These are phyloP conservation scores for Lactuca sativa DNA, from an alignment of 129 eudicot genomes.

Conservation along the genomic window DNA sequence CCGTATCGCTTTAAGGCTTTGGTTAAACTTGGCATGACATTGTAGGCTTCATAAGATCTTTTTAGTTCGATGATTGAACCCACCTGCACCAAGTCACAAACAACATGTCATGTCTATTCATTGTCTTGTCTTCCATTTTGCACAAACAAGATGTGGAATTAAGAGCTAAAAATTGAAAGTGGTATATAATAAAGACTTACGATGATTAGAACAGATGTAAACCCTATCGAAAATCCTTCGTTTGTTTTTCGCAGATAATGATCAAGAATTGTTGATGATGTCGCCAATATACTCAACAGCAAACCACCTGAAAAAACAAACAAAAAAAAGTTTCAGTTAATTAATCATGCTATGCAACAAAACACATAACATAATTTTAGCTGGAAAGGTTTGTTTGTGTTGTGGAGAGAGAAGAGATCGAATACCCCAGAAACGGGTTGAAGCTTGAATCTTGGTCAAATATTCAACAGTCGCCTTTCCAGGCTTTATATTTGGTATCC, in stretches of 20 bases:
- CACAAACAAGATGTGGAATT: no score
- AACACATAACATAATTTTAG: background rate
- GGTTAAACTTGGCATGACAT: constrained; percentile 93
- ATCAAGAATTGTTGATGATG: constrained; percentile 79
- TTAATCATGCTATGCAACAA: background rate
- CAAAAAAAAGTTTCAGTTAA: background rate
- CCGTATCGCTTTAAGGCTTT: constrained; percentile 86
- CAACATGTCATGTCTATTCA: background rate
- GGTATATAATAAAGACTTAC: constrained; percentile 81
- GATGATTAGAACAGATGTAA: constrained; percentile 89
- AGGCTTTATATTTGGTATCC: constrained; percentile 92
- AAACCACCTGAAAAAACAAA: constrained; percentile 68
- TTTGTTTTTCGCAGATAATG: constrained; percentile 81
- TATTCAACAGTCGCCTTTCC: constrained; percentile 93
- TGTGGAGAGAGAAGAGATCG: background rate
- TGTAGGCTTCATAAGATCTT: constrained; percentile 98
- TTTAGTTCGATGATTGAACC: constrained; percentile 94
- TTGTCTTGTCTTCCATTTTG: no score
- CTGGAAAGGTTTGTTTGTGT: background rate
- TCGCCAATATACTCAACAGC: constrained; percentile 74
- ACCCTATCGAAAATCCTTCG: constrained; percentile 84
- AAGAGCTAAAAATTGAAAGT: no score
- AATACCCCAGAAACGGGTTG: constrained; percentile 99
- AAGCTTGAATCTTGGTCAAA: constrained; percentile 85
- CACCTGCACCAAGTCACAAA: constrained; percentile 46